Percentiles rank a stretch among this genome's conserved stretches.
phyloP scores from a whole-genome alignment of 2,329 filamentous ascomycete genomes.

The Thyridium curvatum region DNA sequence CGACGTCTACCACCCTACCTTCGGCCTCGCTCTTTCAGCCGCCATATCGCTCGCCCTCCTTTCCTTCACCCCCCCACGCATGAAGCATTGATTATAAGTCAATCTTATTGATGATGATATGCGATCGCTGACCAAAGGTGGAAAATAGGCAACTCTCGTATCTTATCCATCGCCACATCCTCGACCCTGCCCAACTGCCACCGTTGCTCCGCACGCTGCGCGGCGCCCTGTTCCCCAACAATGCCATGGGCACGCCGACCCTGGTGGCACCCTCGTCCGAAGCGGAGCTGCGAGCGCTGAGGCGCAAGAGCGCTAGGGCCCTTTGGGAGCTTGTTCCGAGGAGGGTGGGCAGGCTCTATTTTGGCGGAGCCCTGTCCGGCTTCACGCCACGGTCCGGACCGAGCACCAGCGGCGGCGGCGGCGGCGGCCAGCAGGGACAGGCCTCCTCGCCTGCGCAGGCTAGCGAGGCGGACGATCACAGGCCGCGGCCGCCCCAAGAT shows the following conservation, averaged over 20 bases:
- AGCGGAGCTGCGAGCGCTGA: constrained; percentile 54
- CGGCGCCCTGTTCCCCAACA: constrained; percentile 79
- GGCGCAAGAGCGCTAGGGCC: constrained; percentile 59
- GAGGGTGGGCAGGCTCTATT: constrained; percentile 42
- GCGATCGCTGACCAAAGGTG: background rate
- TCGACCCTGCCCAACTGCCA: constrained; percentile 60
- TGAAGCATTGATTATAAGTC: background rate
- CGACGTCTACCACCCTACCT: background rate
- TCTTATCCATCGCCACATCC: constrained; percentile 46
- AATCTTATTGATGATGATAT: background rate
- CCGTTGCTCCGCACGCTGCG: constrained; percentile 65
- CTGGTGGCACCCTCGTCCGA: constrained; percentile 54
- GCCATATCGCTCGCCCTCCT: too few species aligned
- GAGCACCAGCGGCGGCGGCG: constrained; percentile 11
- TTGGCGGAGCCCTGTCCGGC: constrained; percentile 25
- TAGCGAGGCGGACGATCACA: background rate
- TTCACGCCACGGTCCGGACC: constrained; percentile 13
- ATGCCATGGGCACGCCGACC: constrained; percentile 61
- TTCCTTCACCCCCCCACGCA: constrained; percentile 1
- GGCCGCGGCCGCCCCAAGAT: too few species aligned
- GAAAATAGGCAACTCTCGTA: constrained; percentile 50
- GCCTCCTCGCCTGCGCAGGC: too few species aligned
- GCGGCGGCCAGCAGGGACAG: constrained; percentile 2
- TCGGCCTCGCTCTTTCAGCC: too few species aligned
- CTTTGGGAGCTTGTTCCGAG: constrained; percentile 42